Conservation (phyloP, 306 rosid genomes). For the Fragaria nilgerrensis region DNA sequence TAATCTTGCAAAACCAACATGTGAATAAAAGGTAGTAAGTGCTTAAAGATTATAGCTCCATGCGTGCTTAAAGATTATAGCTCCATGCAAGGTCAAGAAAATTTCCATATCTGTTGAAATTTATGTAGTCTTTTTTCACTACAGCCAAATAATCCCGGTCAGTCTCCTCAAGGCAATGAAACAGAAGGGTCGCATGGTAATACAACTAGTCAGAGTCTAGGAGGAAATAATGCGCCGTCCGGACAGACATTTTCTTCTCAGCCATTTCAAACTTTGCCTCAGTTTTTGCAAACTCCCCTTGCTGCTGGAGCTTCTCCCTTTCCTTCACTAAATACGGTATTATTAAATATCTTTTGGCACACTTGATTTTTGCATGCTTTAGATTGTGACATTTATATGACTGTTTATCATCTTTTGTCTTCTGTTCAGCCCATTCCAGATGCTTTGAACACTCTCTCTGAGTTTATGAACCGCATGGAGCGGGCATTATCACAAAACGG, state of each 20-base stretch:
- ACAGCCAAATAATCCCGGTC: constrained; percentile 40
- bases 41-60: constrained; percentile 4
- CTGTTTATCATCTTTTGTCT: background rate
- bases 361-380: constrained; percentile 2
- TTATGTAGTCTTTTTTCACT: constrained; percentile 6
- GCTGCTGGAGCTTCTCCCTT: constrained; percentile 60
- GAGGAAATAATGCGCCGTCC: constrained; percentile 58
- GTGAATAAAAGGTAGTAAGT: background rate
- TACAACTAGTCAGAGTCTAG: constrained; percentile 42
- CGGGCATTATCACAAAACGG: constrained; percentile 64
- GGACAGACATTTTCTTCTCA: constrained; percentile 65
- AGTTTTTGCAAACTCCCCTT: constrained; percentile 62
- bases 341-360: constrained; percentile 21
- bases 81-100: background rate
- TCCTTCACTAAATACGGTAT: constrained; percentile 72
- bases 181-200: constrained; percentile 35
- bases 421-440: constrained; percentile 82
- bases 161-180: constrained; percentile 62
- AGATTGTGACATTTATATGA: constrained; percentile 9
- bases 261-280: constrained; percentile 69
- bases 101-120: background rate
- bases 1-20: background rate
- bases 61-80: background rate
- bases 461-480: constrained; percentile 86
- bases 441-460: constrained; percentile 72